Evolutionary conservation across 352 stramenopile genomes (phyloP).

Genomic region (Globisporangium camurandrum): DNA sequence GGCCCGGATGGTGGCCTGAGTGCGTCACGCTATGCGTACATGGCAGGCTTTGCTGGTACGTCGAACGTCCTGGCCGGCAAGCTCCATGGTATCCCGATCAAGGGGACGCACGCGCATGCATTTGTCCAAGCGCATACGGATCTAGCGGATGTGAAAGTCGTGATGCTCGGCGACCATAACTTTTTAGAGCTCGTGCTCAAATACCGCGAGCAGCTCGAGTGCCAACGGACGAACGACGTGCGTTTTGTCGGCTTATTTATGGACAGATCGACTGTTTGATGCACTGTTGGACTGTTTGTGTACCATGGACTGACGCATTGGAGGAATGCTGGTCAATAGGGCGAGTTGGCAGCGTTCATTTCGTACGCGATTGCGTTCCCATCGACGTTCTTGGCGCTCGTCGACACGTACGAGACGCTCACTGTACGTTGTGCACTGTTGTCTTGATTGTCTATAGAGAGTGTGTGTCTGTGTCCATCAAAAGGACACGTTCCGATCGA

Average conservation of each 20-base stretch:
- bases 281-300: conserved; percentile 2
- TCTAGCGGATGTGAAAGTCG: conserved; percentile 88
- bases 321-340: no score
- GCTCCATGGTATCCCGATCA: conserved; percentile 91
- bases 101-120: conserved; percentile 96
- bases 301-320: no score
- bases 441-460: neutral
- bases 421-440: conserved; percentile 30
- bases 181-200: conserved; percentile 79
- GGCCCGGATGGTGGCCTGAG: conserved; percentile 96
- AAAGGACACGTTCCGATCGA: no score
- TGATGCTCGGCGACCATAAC: conserved; percentile 58
- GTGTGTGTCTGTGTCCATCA: neutral
- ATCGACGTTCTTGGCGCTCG: conserved; percentile 93
- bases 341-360: conserved; percentile 98
- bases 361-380: conserved; percentile 97
- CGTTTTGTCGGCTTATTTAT: neutral
- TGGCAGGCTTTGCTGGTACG: conserved; percentile 97
- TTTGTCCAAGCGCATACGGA: conserved; percentile 95
- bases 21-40: conserved; percentile 95
- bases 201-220: conserved; percentile 69
- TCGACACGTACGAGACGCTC: conserved; percentile 99
- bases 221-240: conserved; percentile 76
- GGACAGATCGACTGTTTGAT: neutral
- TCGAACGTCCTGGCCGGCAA: conserved; percentile 97